Evolutionary conservation across 2,329 filamentous ascomycete genomes (phyloP).

Genomic region (Chalara sp.): DNA sequence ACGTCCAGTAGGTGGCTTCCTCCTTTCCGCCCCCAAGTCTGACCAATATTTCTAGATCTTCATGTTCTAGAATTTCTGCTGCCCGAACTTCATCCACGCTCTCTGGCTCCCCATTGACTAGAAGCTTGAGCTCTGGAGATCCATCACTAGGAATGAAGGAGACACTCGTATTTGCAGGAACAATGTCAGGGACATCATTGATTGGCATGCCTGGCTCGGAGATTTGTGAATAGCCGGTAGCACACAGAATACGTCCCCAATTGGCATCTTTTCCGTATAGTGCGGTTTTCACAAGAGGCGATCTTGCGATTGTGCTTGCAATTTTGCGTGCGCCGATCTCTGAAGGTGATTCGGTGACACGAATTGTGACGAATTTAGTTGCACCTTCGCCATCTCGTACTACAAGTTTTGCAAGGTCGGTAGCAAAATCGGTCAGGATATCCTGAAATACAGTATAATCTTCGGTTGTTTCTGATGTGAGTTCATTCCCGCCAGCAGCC

Average conservation of each 20-base stretch:
- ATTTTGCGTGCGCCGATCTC: conserved; percentile 70
- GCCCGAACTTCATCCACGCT: conserved; percentile 70
- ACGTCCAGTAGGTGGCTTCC: conserved; percentile 74
- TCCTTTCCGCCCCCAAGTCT: conserved; percentile 61
- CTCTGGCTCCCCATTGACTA: conserved; percentile 77
- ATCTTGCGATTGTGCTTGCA: conserved; percentile 81
- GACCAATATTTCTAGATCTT: conserved; percentile 75
- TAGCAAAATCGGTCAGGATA: conserved; percentile 70
- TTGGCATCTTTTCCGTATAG: conserved; percentile 96
- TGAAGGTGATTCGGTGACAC: conserved; percentile 65
- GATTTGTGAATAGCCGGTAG: conserved; percentile 73
- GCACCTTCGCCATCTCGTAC: conserved; percentile 95
- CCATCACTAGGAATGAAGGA: conserved; percentile 74
- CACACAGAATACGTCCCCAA: conserved; percentile 95
- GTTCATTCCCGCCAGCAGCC: conserved; percentile 66
- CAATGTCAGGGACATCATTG: conserved; percentile 56
- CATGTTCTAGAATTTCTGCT: conserved; percentile 68
- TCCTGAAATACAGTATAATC: conserved; percentile 67
- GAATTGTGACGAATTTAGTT: conserved; percentile 95
- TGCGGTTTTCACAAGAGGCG: conserved; percentile 92
- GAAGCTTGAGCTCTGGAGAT: conserved; percentile 66
- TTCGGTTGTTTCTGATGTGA: conserved; percentile 44
- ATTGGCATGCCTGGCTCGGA: conserved; percentile 49
- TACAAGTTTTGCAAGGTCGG: conserved; percentile 82
- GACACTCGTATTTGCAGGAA: conserved; percentile 66